These are phyloP conservation scores for Boletus fagicola DNA, from an alignment of 768 basidiomycete species.

Conservation along the genomic window DNA sequence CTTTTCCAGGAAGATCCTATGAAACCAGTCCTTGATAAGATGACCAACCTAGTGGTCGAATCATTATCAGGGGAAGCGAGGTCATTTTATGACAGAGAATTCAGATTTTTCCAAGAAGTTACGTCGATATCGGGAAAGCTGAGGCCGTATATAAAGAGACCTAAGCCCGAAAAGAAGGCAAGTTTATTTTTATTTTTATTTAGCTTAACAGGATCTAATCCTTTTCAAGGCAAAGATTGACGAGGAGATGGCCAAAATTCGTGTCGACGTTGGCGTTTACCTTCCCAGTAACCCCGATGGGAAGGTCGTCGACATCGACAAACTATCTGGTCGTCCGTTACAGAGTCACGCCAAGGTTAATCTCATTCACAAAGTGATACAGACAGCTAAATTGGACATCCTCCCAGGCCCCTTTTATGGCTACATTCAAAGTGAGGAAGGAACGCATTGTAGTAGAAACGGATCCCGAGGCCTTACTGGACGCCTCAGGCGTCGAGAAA, in stretches of 20 bases:
- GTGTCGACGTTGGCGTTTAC: constrained; percentile 93
- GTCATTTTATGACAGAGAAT: constrained; percentile 91
- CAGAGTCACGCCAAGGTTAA: constrained; percentile 95
- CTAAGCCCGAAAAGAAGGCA: constrained; percentile 96
- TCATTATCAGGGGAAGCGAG: constrained; percentile 88
- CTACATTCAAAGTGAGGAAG: constrained; percentile 97
- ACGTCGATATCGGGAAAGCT: constrained; percentile 98
- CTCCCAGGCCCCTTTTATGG: constrained; percentile 97
- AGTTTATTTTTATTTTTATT: neutral
- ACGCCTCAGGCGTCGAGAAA: constrained; percentile 57
- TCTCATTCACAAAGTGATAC: neutral
- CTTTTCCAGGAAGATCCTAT: constrained; percentile 79
- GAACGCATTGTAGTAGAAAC: constrained; percentile 64
- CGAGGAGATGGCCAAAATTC: constrained; percentile 97
- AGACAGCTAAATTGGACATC: constrained; percentile 1
- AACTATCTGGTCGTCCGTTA: constrained; percentile 91
- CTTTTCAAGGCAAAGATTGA: constrained; percentile 87
- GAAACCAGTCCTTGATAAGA: constrained; percentile 91
- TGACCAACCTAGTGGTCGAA: constrained; percentile 76
- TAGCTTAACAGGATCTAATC: neutral
- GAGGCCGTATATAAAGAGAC: constrained; percentile 93
- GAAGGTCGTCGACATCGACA: constrained; percentile 93
- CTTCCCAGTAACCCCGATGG: constrained; percentile 98
- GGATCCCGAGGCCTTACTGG: constrained; percentile 72
- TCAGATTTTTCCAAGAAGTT: constrained; percentile 92